Conservation (phyloP, 768 basidiomycete genomes). For the Fomitopsis pulvina region DNA sequence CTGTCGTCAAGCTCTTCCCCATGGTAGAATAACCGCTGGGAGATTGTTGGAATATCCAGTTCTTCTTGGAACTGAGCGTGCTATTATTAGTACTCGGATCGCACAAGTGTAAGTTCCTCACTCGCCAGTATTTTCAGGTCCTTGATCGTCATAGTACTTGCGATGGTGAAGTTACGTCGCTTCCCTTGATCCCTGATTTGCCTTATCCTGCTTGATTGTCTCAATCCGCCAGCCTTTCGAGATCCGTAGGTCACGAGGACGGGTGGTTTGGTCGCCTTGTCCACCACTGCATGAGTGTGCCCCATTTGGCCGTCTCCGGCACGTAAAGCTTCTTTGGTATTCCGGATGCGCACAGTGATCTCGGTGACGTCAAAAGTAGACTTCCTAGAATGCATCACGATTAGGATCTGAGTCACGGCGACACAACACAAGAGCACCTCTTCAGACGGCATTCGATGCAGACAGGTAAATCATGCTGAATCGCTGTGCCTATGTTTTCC, state of each 20-base stretch:
- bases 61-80: slow-evolving; percentile 49
- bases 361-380: slow-evolving; percentile 53
- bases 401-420: slow-evolving; percentile 8
- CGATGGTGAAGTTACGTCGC: slow-evolving; percentile 45
- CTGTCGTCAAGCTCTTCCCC: slow-evolving; percentile 63
- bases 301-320: no score
- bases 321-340: no score
- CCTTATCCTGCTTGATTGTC: slow-evolving; percentile 66
- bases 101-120: slow-evolving; percentile 3
- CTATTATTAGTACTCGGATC: slow-evolving; percentile 1
- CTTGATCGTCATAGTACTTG: slow-evolving; percentile 64
- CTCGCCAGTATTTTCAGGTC: slow-evolving; percentile 72
- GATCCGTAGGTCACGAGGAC: slow-evolving; percentile 29
- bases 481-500: slow-evolving; percentile 29
- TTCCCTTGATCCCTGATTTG: slow-evolving; percentile 46
- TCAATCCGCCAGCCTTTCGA: slow-evolving; percentile 30
- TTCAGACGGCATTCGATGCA: slow-evolving; percentile 56
- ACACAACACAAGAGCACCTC: no score
- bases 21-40: slow-evolving; percentile 61
- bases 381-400: slow-evolving; percentile 30
- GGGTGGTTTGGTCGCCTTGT: slow-evolving; percentile 11
- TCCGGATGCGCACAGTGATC: slow-evolving; percentile 55
- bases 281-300: not conserved
- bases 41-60: slow-evolving; percentile 66
- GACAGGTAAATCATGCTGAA: slow-evolving; percentile 43